Conservation (phyloP, 176 grass and related monocot genomes). For the Carex myosuroides region DNA sequence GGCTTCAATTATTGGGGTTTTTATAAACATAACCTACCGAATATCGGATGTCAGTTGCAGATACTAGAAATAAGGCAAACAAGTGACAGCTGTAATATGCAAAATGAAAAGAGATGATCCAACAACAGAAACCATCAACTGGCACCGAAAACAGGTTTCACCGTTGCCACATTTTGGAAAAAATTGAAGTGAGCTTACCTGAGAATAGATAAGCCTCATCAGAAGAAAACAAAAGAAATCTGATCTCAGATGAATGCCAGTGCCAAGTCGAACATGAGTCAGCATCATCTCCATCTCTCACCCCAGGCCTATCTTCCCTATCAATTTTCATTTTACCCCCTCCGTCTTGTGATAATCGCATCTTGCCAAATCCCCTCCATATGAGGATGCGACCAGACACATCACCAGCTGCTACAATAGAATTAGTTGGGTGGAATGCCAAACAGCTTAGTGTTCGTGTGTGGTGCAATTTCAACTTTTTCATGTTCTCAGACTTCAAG, state of each 20-base stretch:
- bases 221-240: conserved; percentile 73
- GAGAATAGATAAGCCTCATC: conserved; percentile 87
- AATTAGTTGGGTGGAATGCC: conserved; percentile 73
- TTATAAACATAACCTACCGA: neutral
- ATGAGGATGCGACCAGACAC: conserved; percentile 66
- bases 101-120: neutral
- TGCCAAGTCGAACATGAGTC: conserved; percentile 72
- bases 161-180: neutral
- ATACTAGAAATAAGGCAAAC: neutral
- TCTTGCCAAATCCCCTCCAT: conserved; percentile 72
- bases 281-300: conserved; percentile 63
- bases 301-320: conserved; percentile 55
- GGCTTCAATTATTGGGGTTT: neutral
- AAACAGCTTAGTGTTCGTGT: conserved; percentile 49
- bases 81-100: neutral
- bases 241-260: conserved; percentile 70
- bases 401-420: conserved; percentile 77
- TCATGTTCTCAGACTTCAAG: conserved; percentile 53
- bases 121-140: neutral
- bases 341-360: conserved; percentile 35
- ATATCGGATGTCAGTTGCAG: neutral
- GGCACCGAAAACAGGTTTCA: neutral
- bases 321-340: conserved; percentile 29
- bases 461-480: conserved; percentile 78
- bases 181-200: conserved; percentile 32